These are phyloP conservation scores for Astraeus odoratus DNA, from an alignment of 768 basidiomycete genomes.

Conservation along the genomic window DNA sequence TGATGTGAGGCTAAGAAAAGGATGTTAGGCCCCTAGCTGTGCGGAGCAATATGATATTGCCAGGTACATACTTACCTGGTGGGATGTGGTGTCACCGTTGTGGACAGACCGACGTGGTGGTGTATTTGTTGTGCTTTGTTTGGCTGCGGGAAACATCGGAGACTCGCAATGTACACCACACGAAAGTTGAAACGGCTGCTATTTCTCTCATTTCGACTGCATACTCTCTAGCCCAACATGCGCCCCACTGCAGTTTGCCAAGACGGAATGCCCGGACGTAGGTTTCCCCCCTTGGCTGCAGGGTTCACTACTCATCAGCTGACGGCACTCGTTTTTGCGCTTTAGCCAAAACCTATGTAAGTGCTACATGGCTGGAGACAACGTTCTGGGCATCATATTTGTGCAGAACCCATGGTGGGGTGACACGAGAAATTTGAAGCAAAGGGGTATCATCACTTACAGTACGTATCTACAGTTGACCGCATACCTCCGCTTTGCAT, in stretches of 20 bases:
- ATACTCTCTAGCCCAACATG: constrained; percentile 39
- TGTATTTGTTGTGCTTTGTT: constrained; percentile 29
- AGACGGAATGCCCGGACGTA: constrained; percentile 82
- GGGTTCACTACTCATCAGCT: neutral
- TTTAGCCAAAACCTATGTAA: constrained; percentile 76
- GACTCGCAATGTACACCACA: no score
- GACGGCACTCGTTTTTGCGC: constrained; percentile 6
- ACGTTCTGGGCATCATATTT: neutral
- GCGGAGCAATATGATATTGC: no score
- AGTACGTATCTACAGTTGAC: constrained; percentile 43
- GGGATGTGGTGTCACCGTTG: constrained; percentile 2
- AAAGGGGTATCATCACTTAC: constrained; percentile 75
- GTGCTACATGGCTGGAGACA: constrained; percentile 24
- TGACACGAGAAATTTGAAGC: constrained; percentile 57
- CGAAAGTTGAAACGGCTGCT: no score
- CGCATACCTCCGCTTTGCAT: neutral
- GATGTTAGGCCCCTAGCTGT: neutral
- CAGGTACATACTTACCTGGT: constrained; percentile 15
- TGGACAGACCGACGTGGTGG: constrained; percentile 3
- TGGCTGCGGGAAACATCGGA: constrained; percentile 29
- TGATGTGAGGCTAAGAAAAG: neutral
- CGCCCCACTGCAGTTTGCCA: constrained; percentile 43
- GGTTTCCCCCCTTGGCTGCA: constrained; percentile 28
- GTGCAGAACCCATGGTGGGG: constrained; percentile 88
- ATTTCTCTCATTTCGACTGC: constrained; percentile 3